These are phyloP conservation scores for Daldinia bambusicola DNA, from an alignment of 495 filamentous ascomycete species.

Conservation along the genomic window DNA sequence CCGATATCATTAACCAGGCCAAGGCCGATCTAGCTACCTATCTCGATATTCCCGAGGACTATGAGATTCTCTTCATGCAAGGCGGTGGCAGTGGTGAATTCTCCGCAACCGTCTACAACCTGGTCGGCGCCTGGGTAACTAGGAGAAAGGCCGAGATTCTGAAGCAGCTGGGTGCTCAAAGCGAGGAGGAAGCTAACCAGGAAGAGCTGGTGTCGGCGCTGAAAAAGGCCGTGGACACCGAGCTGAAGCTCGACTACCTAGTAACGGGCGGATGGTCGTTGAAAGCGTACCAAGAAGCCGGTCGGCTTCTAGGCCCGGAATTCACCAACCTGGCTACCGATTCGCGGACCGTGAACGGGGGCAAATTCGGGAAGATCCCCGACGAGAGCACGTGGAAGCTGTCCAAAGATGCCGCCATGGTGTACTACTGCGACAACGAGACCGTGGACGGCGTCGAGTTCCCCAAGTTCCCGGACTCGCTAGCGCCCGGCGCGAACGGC, in stretches of 20 bases:
- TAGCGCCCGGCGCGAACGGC: conserved; percentile 66
- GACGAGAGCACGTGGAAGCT: conserved; percentile 79
- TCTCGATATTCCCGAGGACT: conserved; percentile 78
- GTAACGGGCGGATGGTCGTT: conserved; percentile 93
- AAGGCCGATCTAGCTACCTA: conserved; percentile 73
- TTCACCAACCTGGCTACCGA: conserved; percentile 84
- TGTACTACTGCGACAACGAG: conserved; percentile 97
- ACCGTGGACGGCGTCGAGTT: conserved; percentile 97
- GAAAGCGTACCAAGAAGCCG: conserved; percentile 90
- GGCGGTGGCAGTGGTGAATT: conserved; percentile 86
- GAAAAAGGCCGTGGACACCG: conserved; percentile 68
- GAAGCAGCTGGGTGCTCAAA: conserved; percentile 48
- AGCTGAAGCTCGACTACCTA: conserved; percentile 85
- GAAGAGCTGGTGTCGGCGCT: conserved; percentile 69
- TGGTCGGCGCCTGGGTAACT: conserved; percentile 84
- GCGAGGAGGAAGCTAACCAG: conserved; percentile 63
- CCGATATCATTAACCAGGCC: conserved; percentile 71
- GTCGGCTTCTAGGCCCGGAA: conserved; percentile 75
- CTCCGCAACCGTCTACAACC: conserved; percentile 81
- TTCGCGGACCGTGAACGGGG: conserved; percentile 72
- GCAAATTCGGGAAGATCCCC: conserved; percentile 91
- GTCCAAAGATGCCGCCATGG: conserved; percentile 76
- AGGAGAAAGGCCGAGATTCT: conserved; percentile 59
- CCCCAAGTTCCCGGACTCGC: conserved; percentile 72
- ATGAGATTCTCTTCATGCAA: conserved; percentile 85